Conservation (phyloP, 345 rosid genomes). For the Bretschneidera sinensis region DNA sequence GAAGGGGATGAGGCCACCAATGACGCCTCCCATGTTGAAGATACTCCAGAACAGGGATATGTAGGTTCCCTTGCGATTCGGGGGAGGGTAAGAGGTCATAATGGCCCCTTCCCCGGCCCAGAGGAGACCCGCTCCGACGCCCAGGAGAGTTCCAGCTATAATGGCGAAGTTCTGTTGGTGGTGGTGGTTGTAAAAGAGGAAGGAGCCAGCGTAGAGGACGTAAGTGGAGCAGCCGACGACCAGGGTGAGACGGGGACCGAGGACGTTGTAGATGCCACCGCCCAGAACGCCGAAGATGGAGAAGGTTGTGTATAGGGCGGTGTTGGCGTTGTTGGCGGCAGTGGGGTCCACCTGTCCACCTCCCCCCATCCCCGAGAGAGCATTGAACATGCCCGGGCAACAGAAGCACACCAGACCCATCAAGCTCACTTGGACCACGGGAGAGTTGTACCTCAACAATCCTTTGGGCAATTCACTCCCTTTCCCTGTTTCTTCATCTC, state of each 20-base stretch:
- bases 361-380: conserved; percentile 95
- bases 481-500: conserved; percentile 21
- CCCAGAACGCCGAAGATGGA: conserved; percentile 49
- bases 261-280: conserved; percentile 55
- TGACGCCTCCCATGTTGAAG: conserved; percentile 74
- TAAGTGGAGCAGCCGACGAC: conserved; percentile 75
- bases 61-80: conserved; percentile 69
- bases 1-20: conserved; percentile 68
- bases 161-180: conserved; percentile 49
- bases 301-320: conserved; percentile 60
- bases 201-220: conserved; percentile 62
- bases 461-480: background rate
- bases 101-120: conserved; percentile 97
- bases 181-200: conserved; percentile 63
- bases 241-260: conserved; percentile 64
- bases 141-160: conserved; percentile 68
- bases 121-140: conserved; percentile 81
- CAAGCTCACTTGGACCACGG: conserved; percentile 57
- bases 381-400: conserved; percentile 96
- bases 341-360: conserved; percentile 81
- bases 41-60: conserved; percentile 74
- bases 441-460: conserved; percentile 69
- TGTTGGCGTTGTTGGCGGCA: conserved; percentile 81
- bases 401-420: conserved; percentile 93
- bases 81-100: conserved; percentile 92